Conservation (phyloP, 2,329 filamentous ascomycete species). For the Colletotrichum sp. region DNA sequence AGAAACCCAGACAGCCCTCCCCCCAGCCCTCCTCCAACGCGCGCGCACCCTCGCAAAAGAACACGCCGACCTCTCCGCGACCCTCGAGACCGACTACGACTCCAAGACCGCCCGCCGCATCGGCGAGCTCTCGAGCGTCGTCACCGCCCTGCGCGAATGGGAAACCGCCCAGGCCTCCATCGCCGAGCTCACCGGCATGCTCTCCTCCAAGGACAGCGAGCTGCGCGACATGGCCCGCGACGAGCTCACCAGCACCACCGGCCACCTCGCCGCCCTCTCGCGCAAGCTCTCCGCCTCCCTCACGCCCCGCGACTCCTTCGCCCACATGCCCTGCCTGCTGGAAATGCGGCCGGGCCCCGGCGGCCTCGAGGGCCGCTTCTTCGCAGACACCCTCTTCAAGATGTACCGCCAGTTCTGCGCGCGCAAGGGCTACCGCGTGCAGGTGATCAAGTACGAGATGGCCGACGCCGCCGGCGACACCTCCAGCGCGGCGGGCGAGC, state of each 20-base stretch:
- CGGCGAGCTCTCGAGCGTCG: conserved; percentile 65
- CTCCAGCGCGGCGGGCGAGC: conserved; percentile 62
- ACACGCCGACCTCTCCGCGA: conserved; percentile 56
- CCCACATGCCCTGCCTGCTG: conserved; percentile 85
- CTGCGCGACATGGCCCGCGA: conserved; percentile 80
- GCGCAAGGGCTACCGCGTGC: conserved; percentile 67
- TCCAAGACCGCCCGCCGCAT: conserved; percentile 60
- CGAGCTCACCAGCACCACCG: conserved; percentile 73
- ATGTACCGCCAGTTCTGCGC: conserved; percentile 89
- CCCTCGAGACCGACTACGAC: conserved; percentile 61
- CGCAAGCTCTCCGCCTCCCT: conserved; percentile 76
- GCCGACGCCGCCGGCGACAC: conserved; percentile 66
- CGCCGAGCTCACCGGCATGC: conserved; percentile 56
- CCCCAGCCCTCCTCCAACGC: conserved; percentile 62
- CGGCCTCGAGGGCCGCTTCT: conserved; percentile 88
- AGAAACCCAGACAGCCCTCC: conserved; percentile 42
- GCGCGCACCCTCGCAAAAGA: conserved; percentile 63
- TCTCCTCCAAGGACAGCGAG: conserved; percentile 65
- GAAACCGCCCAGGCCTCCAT: conserved; percentile 58
- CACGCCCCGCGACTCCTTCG: conserved; percentile 89
- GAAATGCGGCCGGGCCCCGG: conserved; percentile 93
- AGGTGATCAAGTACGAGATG: conserved; percentile 80
- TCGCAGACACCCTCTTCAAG: conserved; percentile 82
- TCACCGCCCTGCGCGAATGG: conserved; percentile 62
- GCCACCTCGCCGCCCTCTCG: conserved; percentile 66